Conservation (phyloP, 2,329 filamentous ascomycete species). For the Teratosphaeria destructans region DNA sequence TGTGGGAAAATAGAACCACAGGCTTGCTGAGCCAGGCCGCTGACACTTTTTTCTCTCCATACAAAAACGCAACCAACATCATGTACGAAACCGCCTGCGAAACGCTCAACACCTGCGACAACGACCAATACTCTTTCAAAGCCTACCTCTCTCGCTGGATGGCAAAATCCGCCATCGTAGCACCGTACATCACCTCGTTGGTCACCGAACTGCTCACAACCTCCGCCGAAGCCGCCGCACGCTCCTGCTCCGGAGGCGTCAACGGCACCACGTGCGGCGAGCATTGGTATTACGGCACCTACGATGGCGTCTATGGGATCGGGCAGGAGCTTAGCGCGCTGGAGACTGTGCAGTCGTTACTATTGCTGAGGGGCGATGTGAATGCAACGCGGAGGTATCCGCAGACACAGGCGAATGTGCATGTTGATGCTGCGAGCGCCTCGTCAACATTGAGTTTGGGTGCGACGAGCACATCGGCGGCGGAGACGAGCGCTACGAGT, state of each 20-base stretch:
- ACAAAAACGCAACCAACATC: conserved; percentile 40
- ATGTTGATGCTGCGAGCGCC: neutral
- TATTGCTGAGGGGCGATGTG: conserved; percentile 16
- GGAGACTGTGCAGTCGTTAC: conserved; percentile 35
- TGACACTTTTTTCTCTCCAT: conserved; percentile 45
- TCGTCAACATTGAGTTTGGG: neutral
- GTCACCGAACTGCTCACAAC: conserved; percentile 30
- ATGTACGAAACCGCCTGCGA: conserved; percentile 62
- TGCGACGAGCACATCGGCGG: neutral
- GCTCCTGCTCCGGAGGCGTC: conserved; percentile 32
- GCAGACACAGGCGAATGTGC: conserved; percentile 1
- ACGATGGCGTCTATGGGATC: conserved; percentile 32
- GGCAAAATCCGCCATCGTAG: conserved; percentile 33
- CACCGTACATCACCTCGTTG: conserved; percentile 30
- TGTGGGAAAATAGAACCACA: conserved; percentile 49
- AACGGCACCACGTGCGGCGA: conserved; percentile 34
- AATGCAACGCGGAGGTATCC: conserved; percentile 1
- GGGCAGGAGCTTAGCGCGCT: conserved; percentile 37
- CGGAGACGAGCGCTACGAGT: neutral
- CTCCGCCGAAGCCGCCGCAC: conserved; percentile 34
- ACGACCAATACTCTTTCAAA: conserved; percentile 66
- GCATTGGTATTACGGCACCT: conserved; percentile 35
- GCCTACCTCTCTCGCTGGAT: conserved; percentile 61
- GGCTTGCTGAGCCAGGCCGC: conserved; percentile 47
- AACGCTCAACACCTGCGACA: conserved; percentile 48